These are phyloP conservation scores for Mycotypha africana DNA, from an alignment of 371 early-diverging fungal genomes.

Conservation along the genomic window DNA sequence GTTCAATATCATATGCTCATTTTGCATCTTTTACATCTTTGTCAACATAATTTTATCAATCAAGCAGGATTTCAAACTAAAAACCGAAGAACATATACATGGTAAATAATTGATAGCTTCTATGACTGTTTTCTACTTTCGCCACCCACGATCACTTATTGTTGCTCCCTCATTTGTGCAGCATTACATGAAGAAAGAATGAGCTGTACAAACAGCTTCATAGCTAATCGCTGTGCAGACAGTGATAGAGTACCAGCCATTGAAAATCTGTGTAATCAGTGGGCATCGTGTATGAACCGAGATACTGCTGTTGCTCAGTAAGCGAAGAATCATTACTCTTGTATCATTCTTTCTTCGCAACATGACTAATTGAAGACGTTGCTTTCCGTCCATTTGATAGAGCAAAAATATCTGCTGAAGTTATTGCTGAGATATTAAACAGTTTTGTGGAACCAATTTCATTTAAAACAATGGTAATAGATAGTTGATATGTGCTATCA, in stretches of 20 bases:
- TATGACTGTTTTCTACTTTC: too few species aligned
- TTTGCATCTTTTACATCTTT: constrained; percentile 47
- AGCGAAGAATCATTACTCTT: background rate
- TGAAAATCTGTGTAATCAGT: constrained; percentile 65
- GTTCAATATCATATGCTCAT: constrained; percentile 56
- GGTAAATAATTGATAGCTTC: constrained; percentile 22
- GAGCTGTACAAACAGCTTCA: constrained; percentile 64
- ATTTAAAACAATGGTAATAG: constrained; percentile 71
- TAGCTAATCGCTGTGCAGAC: constrained; percentile 71
- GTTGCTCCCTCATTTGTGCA: background rate
- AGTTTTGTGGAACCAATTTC: constrained; percentile 79
- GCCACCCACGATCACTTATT: too few species aligned
- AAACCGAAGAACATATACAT: constrained; percentile 58
- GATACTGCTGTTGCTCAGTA: constrained; percentile 63
- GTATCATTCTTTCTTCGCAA: background rate
- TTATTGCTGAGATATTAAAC: constrained; percentile 75
- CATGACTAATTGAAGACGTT: background rate
- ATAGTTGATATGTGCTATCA: too few species aligned
- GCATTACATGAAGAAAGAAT: constrained; percentile 62
- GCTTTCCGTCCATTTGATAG: constrained; percentile 12
- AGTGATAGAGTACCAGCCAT: constrained; percentile 73
- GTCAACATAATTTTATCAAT: constrained; percentile 56
- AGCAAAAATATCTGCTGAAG: constrained; percentile 70
- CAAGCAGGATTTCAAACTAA: constrained; percentile 61
- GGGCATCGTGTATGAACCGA: constrained; percentile 78